A percentile compares a stretch with the other conserved stretches of the same genome.
Evolutionary conservation across 805 yeast species (phyloP).

Genomic region (Wickerhamomyces silvicola): DNA sequence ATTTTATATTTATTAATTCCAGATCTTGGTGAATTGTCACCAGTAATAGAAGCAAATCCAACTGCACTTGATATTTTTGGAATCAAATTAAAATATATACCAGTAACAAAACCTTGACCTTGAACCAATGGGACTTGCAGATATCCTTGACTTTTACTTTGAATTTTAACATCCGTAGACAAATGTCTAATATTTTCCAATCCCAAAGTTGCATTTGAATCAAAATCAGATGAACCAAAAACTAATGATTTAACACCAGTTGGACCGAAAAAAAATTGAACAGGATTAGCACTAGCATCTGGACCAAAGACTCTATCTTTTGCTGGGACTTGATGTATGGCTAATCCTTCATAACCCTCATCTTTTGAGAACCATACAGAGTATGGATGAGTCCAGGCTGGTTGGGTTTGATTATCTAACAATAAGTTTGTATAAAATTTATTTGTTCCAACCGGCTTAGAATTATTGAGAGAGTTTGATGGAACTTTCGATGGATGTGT

Average conservation of each 20-base stretch:
- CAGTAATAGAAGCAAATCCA: slow-evolving; percentile 50
- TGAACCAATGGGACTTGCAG: slow-evolving; percentile 59
- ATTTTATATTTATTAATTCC: slow-evolving; percentile 48
- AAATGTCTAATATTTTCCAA: slow-evolving; percentile 26
- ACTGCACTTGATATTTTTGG: slow-evolving; percentile 56
- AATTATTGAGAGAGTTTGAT: slow-evolving; percentile 14
- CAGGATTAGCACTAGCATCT: slow-evolving; percentile 44
- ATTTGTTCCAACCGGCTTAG: slow-evolving; percentile 59
- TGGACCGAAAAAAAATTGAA: slow-evolving; percentile 61
- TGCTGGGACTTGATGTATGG: slow-evolving; percentile 55
- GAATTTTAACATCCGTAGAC: slow-evolving; percentile 25
- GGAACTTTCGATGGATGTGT: slow-evolving; percentile 25
- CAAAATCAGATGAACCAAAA: slow-evolving; percentile 39
- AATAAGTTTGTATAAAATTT: slow-evolving; percentile 73
- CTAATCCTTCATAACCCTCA: slow-evolving; percentile 47
- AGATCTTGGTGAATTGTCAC: slow-evolving; percentile 30
- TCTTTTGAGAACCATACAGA: slow-evolving; percentile 61
- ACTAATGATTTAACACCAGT: slow-evolving; percentile 58
- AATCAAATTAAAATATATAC: slow-evolving; percentile 44
- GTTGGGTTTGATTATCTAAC: slow-evolving; percentile 57
- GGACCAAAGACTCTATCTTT: slow-evolving; percentile 66
- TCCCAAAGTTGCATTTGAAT: slow-evolving; percentile 21
- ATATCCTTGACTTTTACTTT: slow-evolving; percentile 28
- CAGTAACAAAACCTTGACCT: slow-evolving; percentile 81
- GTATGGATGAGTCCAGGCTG: slow-evolving; percentile 81